Percentiles rank a stretch among this genome's conserved stretches.
These are phyloP conservation scores for Colletotrichum cordylinicola DNA, from an alignment of 2,329 filamentous ascomycete genomes.

Conservation along the genomic window DNA sequence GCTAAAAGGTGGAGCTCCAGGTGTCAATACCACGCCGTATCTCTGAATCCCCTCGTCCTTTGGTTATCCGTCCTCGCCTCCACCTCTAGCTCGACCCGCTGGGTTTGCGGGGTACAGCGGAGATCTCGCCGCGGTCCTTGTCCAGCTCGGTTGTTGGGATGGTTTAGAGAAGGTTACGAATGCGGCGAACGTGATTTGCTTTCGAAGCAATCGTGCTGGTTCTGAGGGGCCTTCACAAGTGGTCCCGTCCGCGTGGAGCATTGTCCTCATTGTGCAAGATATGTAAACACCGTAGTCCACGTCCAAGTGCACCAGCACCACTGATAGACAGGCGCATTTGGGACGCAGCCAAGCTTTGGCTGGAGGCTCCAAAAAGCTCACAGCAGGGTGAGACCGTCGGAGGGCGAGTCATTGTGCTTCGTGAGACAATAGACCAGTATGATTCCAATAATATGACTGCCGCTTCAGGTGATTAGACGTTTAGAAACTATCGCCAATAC, in stretches of 20 bases:
- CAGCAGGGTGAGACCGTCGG: not conserved
- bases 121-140: constrained; percentile 5
- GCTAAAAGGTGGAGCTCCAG: constrained; percentile 17
- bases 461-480: not conserved
- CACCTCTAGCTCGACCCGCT: not conserved
- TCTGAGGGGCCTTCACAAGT: not conserved
- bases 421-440: not conserved
- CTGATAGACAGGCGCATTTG: not conserved
- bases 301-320: not conserved
- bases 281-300: not conserved
- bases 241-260: not conserved
- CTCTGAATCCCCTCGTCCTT: constrained; percentile 6
- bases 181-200: not conserved
- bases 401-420: not conserved
- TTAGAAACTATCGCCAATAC: not conserved
- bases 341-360: not conserved
- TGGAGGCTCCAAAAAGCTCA: not conserved
- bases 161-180: not conserved
- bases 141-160: not conserved
- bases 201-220: not conserved
- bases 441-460: not conserved
- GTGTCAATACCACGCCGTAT: constrained; percentile 3
- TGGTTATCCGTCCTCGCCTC: not conserved
- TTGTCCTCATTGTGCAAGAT: not conserved
- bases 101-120: constrained; percentile 10